Evolutionary conservation across 164 flowering plant species (phyloP).

Genomic region (Macadamia integrifolia): DNA sequence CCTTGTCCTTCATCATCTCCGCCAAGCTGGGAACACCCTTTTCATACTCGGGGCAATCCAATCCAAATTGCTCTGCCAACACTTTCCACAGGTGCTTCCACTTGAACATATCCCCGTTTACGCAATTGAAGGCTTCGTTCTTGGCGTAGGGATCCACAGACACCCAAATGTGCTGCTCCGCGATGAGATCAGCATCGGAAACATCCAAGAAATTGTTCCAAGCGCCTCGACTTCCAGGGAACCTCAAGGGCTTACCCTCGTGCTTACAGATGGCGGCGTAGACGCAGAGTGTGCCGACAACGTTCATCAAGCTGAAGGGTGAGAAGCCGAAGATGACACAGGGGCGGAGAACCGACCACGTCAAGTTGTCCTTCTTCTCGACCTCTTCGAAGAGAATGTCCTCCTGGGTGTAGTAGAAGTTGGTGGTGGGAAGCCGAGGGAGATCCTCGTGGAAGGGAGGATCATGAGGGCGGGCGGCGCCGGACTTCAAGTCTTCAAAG

Average conservation of each 20-base stretch:
- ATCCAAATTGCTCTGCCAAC: conserved; percentile 37
- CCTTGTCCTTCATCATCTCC: conserved; percentile 47
- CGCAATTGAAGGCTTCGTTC: conserved; percentile 72
- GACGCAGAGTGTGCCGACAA: conserved; percentile 54
- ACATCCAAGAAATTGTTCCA: conserved; percentile 53
- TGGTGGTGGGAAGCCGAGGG: conserved; percentile 44
- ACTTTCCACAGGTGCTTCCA: no score
- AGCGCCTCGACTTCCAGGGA: conserved; percentile 48
- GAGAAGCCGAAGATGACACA: conserved; percentile 62
- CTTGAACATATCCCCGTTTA: neutral
- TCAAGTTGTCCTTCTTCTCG: conserved; percentile 40
- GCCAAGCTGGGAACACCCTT: conserved; percentile 33
- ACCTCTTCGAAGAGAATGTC: conserved; percentile 55
- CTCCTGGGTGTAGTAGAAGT: conserved; percentile 59
- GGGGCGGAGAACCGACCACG: conserved; percentile 76
- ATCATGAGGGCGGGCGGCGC: conserved; percentile 36
- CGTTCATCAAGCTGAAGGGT: conserved; percentile 64
- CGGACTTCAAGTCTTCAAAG: conserved; percentile 25
- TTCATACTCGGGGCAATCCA: conserved; percentile 35
- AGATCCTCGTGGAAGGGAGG: conserved; percentile 68
- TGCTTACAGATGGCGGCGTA: conserved; percentile 75
- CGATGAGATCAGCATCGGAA: conserved; percentile 76
- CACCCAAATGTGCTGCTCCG: conserved; percentile 89
- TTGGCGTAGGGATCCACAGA: conserved; percentile 67
- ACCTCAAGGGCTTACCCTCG: conserved; percentile 46